Conservation (phyloP, 208 protist genomes). For the Phytomonas francai region DNA sequence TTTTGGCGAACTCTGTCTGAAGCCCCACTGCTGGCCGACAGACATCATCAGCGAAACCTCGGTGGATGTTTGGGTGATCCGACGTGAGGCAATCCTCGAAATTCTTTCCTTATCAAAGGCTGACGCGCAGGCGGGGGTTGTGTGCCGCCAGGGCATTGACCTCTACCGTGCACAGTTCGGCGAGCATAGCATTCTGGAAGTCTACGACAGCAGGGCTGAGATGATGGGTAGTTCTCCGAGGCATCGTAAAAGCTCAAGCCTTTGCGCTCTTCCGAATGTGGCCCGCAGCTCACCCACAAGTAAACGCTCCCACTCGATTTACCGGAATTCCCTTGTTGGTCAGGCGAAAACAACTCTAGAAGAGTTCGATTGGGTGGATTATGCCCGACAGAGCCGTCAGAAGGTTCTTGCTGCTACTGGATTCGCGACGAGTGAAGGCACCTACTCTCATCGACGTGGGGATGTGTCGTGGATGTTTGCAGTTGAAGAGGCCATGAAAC, state of each 20-base stretch:
- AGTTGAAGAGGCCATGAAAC: slow-evolving; percentile 57
- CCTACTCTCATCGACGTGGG: slow-evolving; percentile 2
- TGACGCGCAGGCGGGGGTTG: slow-evolving; percentile 58
- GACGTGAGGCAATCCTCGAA: slow-evolving; percentile 26
- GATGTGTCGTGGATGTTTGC: slow-evolving; percentile 4
- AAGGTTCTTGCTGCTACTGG: background rate
- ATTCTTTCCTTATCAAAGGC: slow-evolving; percentile 39
- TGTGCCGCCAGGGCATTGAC: slow-evolving; percentile 69
- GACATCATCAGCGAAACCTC: slow-evolving; percentile 54
- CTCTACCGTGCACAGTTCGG: slow-evolving; percentile 65
- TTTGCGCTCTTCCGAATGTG: background rate
- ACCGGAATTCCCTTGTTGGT: background rate
- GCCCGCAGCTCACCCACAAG: background rate
- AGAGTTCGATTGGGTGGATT: background rate
- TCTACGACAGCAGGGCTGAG: background rate
- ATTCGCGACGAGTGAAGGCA: slow-evolving; percentile 17
- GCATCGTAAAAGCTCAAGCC: background rate
- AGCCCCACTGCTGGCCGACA: slow-evolving; percentile 59
- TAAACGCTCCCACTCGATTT: background rate
- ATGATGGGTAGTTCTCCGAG: background rate
- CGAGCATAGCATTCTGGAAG: slow-evolving; percentile 5
- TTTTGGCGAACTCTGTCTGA: slow-evolving; percentile 74
- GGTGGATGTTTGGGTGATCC: slow-evolving; percentile 67
- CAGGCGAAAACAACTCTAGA: background rate
- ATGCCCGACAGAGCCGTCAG: background rate